Base-by-base conservation (phyloP, 176 grass and related monocot genomes). In the Echinochloa phyllopogon region DNA sequence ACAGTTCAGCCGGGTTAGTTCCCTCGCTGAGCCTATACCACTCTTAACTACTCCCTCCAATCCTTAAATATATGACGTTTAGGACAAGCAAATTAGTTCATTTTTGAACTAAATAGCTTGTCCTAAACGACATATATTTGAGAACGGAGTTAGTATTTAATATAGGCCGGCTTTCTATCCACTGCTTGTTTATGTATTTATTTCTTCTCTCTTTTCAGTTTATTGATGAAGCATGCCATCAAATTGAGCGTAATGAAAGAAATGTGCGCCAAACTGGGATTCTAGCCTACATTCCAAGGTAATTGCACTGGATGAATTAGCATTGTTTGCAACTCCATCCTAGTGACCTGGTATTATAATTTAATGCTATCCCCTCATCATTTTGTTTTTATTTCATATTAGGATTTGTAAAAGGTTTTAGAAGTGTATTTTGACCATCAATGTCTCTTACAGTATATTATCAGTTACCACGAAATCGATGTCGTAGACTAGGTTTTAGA, bases 211-310 rank as follows among this genome's bases (percentile, higher is more conserved):
- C 24, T 70, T 68, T 84, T 85, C 88, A 99, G 96, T 99, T 96
- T 90, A 92, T 96, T 69, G 96, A 96, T 87, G 96, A 99, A 82
- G 89, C 91, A 6, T 99, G 96, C 81, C 89, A 96, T 92, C 93
- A 96, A 76, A 96, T 96, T 67, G 96, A 99, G 79, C 92, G 96
- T 17, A 93, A 95, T 56, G 96, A 96, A 83, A 92, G 93, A 74
- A 99, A 95, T 89, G 61, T 89, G 8, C 94, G 94, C 38, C 93
- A 91, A 69, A 85, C 89, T 4, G 93, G 87, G 84, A 91, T 96
- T 87, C 70, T 99, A 66, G 85, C 89, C 44, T 99, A 94, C 78
- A 99, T 99, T 75, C 86, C 96, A 49, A 96, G 86, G 96, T 96
- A 96, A 69, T 68, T 81, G 62, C 29, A 85, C 23, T 74, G 63